These are phyloP conservation scores for Paecilomyces fulvus DNA, from an alignment of 2,329 filamentous ascomycete species.

Conservation along the genomic window DNA sequence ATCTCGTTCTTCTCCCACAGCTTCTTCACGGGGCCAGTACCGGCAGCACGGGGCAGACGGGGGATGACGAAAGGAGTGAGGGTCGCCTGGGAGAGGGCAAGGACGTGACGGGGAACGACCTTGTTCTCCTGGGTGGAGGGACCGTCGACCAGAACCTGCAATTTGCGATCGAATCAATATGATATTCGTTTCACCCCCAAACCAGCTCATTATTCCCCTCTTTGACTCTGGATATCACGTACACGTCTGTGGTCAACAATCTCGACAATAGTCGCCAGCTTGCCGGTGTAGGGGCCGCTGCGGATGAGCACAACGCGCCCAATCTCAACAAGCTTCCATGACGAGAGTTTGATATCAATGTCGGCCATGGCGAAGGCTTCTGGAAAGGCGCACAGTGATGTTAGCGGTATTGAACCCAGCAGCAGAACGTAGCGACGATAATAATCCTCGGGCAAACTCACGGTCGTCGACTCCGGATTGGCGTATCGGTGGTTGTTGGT, in stretches of 20 bases:
- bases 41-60: slow-evolving; percentile 76
- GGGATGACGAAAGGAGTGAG: slow-evolving; percentile 84
- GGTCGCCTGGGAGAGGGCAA: slow-evolving; percentile 72
- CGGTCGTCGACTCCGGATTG: slow-evolving; percentile 33
- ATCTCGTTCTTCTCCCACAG: slow-evolving; percentile 87
- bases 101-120: slow-evolving; percentile 76
- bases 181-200: slow-evolving; percentile 8
- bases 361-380: slow-evolving; percentile 68
- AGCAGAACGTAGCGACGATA: slow-evolving; percentile 3
- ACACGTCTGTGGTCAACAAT: slow-evolving; percentile 99
- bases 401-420: slow-evolving; percentile 3
- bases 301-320: slow-evolving; percentile 94
- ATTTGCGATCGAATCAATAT: slow-evolving; percentile 12
- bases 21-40: slow-evolving; percentile 74
- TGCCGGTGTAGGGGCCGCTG: slow-evolving; percentile 70
- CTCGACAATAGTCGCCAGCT: slow-evolving; percentile 91
- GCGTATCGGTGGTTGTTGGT: slow-evolving; percentile 30
- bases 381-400: slow-evolving; percentile 22
- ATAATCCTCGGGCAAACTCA: slow-evolving; percentile 21
- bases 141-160: slow-evolving; percentile 88
- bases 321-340: slow-evolving; percentile 96
- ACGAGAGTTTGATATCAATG: slow-evolving; percentile 70
- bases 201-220: background rate
- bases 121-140: slow-evolving; percentile 73
- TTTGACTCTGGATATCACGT: slow-evolving; percentile 45